These are phyloP conservation scores for Penicillium riverlandense DNA, from an alignment of 495 filamentous ascomycete species.

Conservation along the genomic window DNA sequence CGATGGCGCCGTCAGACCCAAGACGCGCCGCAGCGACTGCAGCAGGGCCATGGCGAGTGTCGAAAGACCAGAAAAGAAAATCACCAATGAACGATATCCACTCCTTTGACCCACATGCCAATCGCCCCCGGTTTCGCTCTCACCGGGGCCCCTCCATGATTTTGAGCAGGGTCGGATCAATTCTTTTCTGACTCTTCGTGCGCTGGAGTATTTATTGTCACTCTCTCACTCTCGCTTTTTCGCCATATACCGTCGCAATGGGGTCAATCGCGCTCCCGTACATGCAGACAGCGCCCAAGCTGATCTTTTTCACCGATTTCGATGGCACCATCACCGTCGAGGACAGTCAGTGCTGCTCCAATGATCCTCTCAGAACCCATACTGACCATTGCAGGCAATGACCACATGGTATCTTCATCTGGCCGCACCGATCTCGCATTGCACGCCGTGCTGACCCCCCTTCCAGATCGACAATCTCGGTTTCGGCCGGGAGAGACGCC, in stretches of 20 bases:
- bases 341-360: slow-evolving; percentile 52
- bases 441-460: slow-evolving; percentile 2
- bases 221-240: not conserved
- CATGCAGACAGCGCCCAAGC: slow-evolving; percentile 62
- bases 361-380: not conserved
- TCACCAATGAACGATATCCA: slow-evolving; percentile 4
- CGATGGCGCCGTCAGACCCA: slow-evolving; percentile 17
- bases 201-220: no score
- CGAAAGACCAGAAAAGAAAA: not conserved
- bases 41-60: slow-evolving; percentile 13
- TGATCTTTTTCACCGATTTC: slow-evolving; percentile 97
- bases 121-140: not conserved
- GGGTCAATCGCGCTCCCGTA: slow-evolving; percentile 32
- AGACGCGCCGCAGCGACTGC: slow-evolving; percentile 25
- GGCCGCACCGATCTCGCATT: not conserved
- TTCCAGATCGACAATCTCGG: slow-evolving; percentile 81
- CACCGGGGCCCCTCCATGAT: slow-evolving; percentile 5
- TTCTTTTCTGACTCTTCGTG: slow-evolving; percentile 3
- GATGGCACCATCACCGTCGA: slow-evolving; percentile 90
- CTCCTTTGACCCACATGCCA: slow-evolving; percentile 11
- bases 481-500: slow-evolving; percentile 60
- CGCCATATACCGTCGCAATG: slow-evolving; percentile 17
- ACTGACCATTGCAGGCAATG: slow-evolving; percentile 59
- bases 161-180: not conserved
- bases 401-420: slow-evolving; percentile 57